phyloP scores from a whole-genome alignment of 768 basidiomycete species.

The Trametes gibbosa region DNA sequence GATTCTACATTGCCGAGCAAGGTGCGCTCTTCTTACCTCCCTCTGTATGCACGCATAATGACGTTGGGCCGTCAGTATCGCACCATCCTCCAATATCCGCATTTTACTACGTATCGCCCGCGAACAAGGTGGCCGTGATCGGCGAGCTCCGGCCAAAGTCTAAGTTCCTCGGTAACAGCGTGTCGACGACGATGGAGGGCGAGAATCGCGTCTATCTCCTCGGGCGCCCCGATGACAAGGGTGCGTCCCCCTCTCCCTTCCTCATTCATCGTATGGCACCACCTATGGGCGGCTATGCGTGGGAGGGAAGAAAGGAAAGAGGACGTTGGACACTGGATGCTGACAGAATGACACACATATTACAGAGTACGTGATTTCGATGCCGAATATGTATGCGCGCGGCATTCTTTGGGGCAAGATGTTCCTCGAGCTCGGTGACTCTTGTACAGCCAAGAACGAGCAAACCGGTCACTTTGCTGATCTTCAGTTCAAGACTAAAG shows the following conservation, averaged over 20 bases:
- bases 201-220: conserved; percentile 86
- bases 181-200: conserved; percentile 95
- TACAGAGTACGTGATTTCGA: conserved; percentile 81
- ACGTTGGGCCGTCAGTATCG: conserved; percentile 57
- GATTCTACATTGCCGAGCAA: conserved; percentile 97
- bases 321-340: background rate
- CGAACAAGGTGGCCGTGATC: conserved; percentile 80
- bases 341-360: background rate
- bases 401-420: conserved; percentile 91
- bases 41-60: background rate
- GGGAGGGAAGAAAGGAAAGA: no score
- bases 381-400: conserved; percentile 98
- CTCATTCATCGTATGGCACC: no score
- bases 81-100: conserved; percentile 94
- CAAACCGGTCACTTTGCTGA: conserved; percentile 72
- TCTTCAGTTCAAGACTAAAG: conserved; percentile 98
- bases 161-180: conserved; percentile 95
- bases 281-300: no score
- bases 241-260: conserved; percentile 41
- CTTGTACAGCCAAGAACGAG: conserved; percentile 81
- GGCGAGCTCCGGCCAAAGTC: conserved; percentile 96
- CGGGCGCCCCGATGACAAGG: conserved; percentile 82
- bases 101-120: conserved; percentile 94
- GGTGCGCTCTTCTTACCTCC: conserved; percentile 39
- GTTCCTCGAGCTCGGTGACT: conserved; percentile 94